Base-by-base conservation (phyloP, 2,329 filamentous ascomycete genomes). In the Aspergillus sp. region DNA sequence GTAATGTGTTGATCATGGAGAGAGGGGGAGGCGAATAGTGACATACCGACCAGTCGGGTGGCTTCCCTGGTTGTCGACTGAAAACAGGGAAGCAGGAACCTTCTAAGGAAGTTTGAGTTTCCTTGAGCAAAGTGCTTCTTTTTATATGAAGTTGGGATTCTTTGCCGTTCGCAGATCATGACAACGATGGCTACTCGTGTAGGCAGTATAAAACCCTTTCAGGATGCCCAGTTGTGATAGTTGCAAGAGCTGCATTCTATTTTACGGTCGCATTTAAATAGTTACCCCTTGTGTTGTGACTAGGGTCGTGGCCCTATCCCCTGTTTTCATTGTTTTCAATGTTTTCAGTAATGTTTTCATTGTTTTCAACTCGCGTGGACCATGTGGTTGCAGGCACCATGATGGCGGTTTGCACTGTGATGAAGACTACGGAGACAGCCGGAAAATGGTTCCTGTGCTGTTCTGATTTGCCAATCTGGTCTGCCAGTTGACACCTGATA, bases 251-350 rank as follows among this genome's bases (percentile, higher is more conserved):
- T 30, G 19, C 23, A 8, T 27, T 30, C 25, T 8, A 50, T 10
- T 50, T 50, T 30, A 11, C 25, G 47, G 27, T 50, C 25, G 47
- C 23, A 27, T 50, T 50, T 50, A 50, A 30, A 17, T 30, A n/a
- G 25, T 11, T 8, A 15, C 23, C 7, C 23, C 21, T 17, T n/a
- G 44, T 49, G 44, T n/a, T 2, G 13, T 10, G 25, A 30, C 23
- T 49, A 49, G 54, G 54, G 52, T 41, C 52, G 11, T 30, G 54
- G 54, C 54, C 54, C 54, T 57, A 57, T 25, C 39, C 15, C 17
- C 48, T 55, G 53, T 56, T 56, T 56, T 49, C 42, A 56, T 17
- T 50, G 42, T 49, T 48, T 55, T 55, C 39, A 55, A 13, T 47
- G 39, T 44, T 42, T 47, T 47, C 23, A 36, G 4, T 32, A 47